Evolutionary conservation across 495 filamentous ascomycete genomes (phyloP), one percentile per base, ranked within the genome.

Genomic region (Clohesyomyces aquaticus): DNA sequence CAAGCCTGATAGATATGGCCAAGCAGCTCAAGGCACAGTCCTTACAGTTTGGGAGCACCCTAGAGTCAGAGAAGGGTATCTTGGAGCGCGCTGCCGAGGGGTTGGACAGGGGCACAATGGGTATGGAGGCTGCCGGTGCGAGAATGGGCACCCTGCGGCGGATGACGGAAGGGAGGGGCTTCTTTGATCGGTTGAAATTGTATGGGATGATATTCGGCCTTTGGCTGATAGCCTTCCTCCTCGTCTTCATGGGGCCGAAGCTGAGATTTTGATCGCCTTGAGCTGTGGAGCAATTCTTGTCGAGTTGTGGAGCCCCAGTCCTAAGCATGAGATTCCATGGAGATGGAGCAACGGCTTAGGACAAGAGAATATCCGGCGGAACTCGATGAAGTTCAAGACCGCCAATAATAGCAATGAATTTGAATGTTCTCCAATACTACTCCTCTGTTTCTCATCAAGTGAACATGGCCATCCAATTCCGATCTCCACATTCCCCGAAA

Each of bases 181-280:
- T 87, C 88, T 92, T 83, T 88, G 92, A 89, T 18, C 72, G 92
- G 54, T 84, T 96, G 79, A 79, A 90, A 81, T 78, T 96, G 52
- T 96, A 95, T 81, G 87, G 79, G 14, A 87, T 87, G 80, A 92
- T 96, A 49, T 87, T 85, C 55, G 91, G 85, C 53, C 65, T 96
- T 67, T 91, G 89, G 85, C 70, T 94, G 16, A 74, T 88, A 41
- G 82, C 90, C 1, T 74, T 96, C 16, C 63, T 91, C 72, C 73
- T 96, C 61, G 91, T 96, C 1, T 90, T 87, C 77, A 80, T 93
- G 59, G 75, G 88, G 68, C 92, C 92, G 11, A 96, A 96, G 81
- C 74, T 96, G 70, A 79, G 92, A 75, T 94, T 96, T 73, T 96
- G 70, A 78, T n/a, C 41, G 32, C n/a, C n/a, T n/a, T 6, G 32